A percentile compares a stretch with the other conserved stretches of the same genome.
Evolutionary conservation across 2,329 filamentous ascomycete species (phyloP).

Genomic region (Pseudocercospora fijiensis): DNA sequence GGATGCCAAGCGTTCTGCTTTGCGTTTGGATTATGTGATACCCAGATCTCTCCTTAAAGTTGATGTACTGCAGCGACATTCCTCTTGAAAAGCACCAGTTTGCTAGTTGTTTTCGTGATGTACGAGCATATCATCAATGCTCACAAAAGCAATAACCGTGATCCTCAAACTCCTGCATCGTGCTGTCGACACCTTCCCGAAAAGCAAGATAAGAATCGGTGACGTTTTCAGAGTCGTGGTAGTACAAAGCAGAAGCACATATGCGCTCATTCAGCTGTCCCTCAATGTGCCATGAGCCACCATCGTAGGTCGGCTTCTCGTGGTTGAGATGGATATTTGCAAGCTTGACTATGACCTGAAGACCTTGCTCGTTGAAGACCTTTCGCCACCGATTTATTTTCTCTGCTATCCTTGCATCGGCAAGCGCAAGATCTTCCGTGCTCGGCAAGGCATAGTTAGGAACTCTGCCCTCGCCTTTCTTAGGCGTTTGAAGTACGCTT

Average conservation of each 20-base stretch:
- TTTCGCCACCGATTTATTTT: background rate
- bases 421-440: background rate
- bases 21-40: too few relatives aligned
- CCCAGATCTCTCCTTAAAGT: too few relatives aligned
- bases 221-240: conserved; percentile 62
- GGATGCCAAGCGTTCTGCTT: too few relatives aligned
- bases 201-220: conserved; percentile 54
- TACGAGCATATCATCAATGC: background rate
- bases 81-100: too few relatives aligned
- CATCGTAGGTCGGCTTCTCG: conserved; percentile 54
- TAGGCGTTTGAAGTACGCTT: background rate
- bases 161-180: background rate
- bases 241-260: conserved; percentile 61
- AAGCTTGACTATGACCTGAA: conserved; percentile 65
- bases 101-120: too few relatives aligned
- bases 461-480: too few relatives aligned
- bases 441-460: too few relatives aligned
- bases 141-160: background rate
- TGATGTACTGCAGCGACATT: too few relatives aligned
- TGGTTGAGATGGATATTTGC: conserved; percentile 59
- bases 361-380: conserved; percentile 41
- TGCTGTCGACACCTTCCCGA: conserved; percentile 36
- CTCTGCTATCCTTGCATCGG: background rate
- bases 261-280: conserved; percentile 60
- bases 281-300: conserved; percentile 56